phyloP scores from a whole-genome alignment of 1,284 basidiomycete genomes.

The Calocybe gambosa region DNA sequence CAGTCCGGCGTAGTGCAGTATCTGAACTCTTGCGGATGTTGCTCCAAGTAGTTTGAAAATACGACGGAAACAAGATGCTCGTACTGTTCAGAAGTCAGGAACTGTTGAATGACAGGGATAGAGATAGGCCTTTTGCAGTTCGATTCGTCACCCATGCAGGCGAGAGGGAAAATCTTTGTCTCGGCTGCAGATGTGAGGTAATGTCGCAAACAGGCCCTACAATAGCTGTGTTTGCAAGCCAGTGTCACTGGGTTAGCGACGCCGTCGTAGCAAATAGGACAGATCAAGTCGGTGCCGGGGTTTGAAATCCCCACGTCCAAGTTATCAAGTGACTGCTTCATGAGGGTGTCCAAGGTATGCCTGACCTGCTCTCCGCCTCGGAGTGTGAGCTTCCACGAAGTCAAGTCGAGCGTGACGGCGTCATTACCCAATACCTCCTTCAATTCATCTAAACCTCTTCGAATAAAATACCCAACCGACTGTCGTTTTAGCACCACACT shows the following conservation, averaged over 20 bases:
- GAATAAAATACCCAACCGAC: conserved; percentile 43
- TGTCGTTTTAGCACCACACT: conserved; percentile 28
- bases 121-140: conserved; percentile 43
- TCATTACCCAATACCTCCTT: conserved; percentile 46
- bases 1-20: conserved; percentile 57
- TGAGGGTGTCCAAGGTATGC: conserved; percentile 35
- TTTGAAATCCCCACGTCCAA: conserved; percentile 11
- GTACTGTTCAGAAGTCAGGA: conserved; percentile 38
- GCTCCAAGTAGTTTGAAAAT: conserved; percentile 39
- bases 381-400: conserved; percentile 33
- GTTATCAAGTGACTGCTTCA: conserved; percentile 32
- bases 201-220: conserved; percentile 44
- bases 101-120: conserved; percentile 41
- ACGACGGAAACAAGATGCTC: conserved; percentile 39
- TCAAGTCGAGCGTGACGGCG: conserved; percentile 36
- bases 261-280: conserved; percentile 46
- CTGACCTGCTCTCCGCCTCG: conserved; percentile 44
- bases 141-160: conserved; percentile 44
- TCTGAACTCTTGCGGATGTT: conserved; percentile 38
- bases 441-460: conserved; percentile 37
- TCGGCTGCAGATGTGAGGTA: conserved; percentile 42
- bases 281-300: conserved; percentile 22
- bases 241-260: conserved; percentile 39
- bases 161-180: conserved; percentile 41
- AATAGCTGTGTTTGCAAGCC: conserved; percentile 49